Evolutionary conservation across 2,329 filamentous ascomycete species (phyloP), one percentile per base, ranked within the genome.

Genomic region (Rutstroemia sp.): DNA sequence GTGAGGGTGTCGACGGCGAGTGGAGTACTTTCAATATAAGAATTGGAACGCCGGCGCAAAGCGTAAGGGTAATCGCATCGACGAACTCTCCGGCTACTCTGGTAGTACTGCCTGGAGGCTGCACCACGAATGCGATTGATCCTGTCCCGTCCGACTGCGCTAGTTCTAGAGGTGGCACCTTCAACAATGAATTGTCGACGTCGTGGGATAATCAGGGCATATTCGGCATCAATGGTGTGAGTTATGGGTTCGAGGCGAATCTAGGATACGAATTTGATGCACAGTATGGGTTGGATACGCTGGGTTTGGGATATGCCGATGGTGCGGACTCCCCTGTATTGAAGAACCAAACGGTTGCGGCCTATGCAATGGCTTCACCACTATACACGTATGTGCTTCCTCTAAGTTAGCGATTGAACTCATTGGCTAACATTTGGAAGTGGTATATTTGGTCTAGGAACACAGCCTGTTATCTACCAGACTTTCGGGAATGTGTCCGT

Each of bases 21-120:
- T 91, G 87, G 87, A 88, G 84, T 16, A 81, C 84, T 7, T 83
- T 88, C 61, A 74, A 73, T 16, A 73, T 90, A 57, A 78, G 72
- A 64, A 75, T 78, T 19, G 82, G 82, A 42, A 73, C 69, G 5
- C 78, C 80, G 10, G 68, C 70, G 14, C 77, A 81, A 54, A 64
- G 66, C 54, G 60, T 73, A 14, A 63, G 70, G 54, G 71, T 71
- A 5, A 63, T 71, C 10, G 65, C 70, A 6, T 73, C 71, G 5
- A 74, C 72, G 12, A 68, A 69, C 1, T 71, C 70, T n/a, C 68
- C 68, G 4, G 60, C 70, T 34, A 65, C 70, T 8, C 58, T 72
- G 42, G 69, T 73, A 10, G 69, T 70, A 2, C 54, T 71, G 5
- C 62, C 67, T 8, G 63, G 68, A 6, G 60, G 56, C 16, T 74